phyloP scores from a whole-genome alignment of 2,329 filamentous ascomycete genomes.

The Colletotrichum aenigma region DNA sequence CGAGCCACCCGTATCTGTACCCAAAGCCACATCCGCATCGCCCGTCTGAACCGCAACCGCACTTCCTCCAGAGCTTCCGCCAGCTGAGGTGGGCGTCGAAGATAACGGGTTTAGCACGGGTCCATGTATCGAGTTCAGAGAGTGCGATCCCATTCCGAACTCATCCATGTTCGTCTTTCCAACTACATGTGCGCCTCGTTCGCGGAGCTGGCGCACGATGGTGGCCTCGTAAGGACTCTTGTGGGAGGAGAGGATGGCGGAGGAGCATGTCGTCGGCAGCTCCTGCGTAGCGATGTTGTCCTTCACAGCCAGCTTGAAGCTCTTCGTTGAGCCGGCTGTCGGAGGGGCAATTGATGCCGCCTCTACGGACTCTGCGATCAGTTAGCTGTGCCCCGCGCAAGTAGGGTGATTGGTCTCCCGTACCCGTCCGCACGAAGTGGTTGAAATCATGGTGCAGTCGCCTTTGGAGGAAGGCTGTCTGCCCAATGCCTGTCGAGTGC shows the following conservation, averaged over 20 bases:
- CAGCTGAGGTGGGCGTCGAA: slow-evolving; percentile 63
- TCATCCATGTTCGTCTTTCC: slow-evolving; percentile 95
- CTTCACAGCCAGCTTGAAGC: slow-evolving; percentile 67
- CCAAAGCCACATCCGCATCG: slow-evolving; percentile 69
- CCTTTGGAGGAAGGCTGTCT: background rate
- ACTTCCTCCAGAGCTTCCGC: slow-evolving; percentile 93
- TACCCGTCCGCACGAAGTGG: slow-evolving; percentile 19
- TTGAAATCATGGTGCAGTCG: slow-evolving; percentile 8
- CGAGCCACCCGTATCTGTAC: slow-evolving; percentile 92
- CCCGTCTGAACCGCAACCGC: slow-evolving; percentile 78
- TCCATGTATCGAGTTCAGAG: slow-evolving; percentile 71
- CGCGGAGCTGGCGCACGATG: slow-evolving; percentile 71
- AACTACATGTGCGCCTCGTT: slow-evolving; percentile 65
- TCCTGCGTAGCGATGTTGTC: slow-evolving; percentile 75
- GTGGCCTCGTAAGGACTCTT: slow-evolving; percentile 82
- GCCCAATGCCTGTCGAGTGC: background rate
- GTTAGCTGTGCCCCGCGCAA: background rate
- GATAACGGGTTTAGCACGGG: slow-evolving; percentile 59
- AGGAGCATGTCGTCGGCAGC: slow-evolving; percentile 83
- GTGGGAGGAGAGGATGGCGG: slow-evolving; percentile 73
- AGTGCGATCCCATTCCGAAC: slow-evolving; percentile 94
- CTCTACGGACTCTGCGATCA: background rate
- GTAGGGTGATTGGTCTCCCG: background rate
- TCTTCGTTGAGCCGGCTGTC: background rate
- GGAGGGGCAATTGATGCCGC: background rate